Conservation (phyloP, 148 eudicot species). For the Rhododendron ovatum region DNA sequence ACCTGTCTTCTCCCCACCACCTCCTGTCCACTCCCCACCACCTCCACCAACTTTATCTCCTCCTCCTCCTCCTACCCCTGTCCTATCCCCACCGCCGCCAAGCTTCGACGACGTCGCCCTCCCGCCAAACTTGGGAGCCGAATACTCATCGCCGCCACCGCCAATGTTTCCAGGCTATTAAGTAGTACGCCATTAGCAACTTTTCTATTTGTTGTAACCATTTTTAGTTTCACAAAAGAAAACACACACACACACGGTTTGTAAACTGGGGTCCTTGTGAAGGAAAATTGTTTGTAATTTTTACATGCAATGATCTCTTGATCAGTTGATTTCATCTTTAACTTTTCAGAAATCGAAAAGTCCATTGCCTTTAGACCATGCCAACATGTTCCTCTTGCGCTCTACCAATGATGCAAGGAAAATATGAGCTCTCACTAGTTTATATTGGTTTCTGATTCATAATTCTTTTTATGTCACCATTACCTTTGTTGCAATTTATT, state of each 20-base stretch:
- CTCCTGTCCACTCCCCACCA: no score
- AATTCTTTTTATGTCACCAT: neutral
- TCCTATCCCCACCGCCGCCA: constrained; percentile 4
- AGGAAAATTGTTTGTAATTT: neutral
- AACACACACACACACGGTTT: neutral
- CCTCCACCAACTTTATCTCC: neutral
- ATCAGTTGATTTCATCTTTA: neutral
- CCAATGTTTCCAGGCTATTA: constrained; percentile 40
- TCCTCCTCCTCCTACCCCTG: constrained; percentile 7
- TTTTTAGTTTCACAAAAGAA: neutral
- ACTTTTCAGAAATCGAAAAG: neutral
- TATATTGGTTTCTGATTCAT: neutral
- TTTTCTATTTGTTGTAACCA: neutral
- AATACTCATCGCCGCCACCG: constrained; percentile 63
- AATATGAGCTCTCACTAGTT: neutral
- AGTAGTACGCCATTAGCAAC: neutral
- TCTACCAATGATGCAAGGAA: neutral
- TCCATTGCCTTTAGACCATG: neutral
- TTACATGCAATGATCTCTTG: neutral
- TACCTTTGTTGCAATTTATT: neutral
- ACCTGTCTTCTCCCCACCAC: no score
- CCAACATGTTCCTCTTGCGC: neutral
- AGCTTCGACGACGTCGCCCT: constrained; percentile 25
- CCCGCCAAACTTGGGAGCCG: constrained; percentile 49
- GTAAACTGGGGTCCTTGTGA: neutral